phyloP scores from a whole-genome alignment of 2,329 filamentous ascomycete species.

The Graphium sp. region DNA sequence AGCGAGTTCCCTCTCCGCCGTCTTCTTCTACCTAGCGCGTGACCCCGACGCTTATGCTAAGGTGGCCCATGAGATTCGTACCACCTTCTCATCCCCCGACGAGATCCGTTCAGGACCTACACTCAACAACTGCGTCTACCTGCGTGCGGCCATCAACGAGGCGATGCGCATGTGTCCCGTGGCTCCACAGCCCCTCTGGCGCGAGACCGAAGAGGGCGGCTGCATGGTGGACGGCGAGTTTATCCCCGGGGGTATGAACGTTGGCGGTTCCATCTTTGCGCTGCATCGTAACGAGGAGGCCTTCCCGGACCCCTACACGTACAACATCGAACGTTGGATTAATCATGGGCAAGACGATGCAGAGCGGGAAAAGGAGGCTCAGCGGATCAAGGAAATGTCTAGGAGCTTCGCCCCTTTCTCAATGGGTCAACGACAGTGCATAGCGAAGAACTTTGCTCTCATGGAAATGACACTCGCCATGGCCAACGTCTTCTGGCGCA shows the following conservation, averaged over 20 bases:
- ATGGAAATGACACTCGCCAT: constrained; percentile 2
- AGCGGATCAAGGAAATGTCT: constrained; percentile 1
- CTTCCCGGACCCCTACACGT: constrained; percentile 2
- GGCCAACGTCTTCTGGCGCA: constrained; percentile 2
- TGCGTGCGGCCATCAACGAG: constrained; percentile 20
- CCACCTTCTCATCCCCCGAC: constrained; percentile 14
- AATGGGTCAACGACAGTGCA: constrained; percentile 2
- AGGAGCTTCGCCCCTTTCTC: constrained; percentile 2
- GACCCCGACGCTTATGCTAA: constrained; percentile 14
- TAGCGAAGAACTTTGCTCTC: constrained; percentile 3
- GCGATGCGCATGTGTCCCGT: constrained; percentile 6
- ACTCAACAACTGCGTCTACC: constrained; percentile 17
- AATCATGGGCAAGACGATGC: not conserved
- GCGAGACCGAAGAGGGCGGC: constrained; percentile 1
- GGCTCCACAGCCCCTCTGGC: constrained; percentile 2
- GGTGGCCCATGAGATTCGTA: constrained; percentile 15
- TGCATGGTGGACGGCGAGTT: constrained; percentile 2
- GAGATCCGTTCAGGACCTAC: constrained; percentile 15
- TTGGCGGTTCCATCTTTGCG: constrained; percentile 2
- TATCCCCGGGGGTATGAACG: constrained; percentile 2
- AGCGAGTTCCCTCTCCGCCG: constrained; percentile 15
- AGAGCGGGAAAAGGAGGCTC: not conserved
- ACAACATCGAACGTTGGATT: constrained; percentile 3
- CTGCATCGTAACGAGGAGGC: constrained; percentile 1
- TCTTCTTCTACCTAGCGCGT: constrained; percentile 20